A percentile compares a stretch with the other conserved stretches of the same genome.
phyloP scores from a whole-genome alignment of 768 basidiomycete species.

The Serendipita sp. region DNA sequence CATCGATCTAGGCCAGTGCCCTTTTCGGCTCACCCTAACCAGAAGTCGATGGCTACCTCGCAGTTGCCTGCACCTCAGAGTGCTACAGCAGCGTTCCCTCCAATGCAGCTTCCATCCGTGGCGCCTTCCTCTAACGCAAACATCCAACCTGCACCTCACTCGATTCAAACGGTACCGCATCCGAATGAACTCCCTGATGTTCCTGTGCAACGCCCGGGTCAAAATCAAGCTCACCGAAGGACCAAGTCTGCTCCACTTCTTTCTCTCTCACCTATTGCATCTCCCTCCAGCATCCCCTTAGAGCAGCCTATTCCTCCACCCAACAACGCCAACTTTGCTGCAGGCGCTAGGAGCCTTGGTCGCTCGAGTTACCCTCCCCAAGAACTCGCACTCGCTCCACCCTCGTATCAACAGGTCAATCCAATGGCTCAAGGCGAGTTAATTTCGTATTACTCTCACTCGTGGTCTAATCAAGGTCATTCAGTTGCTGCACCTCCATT shows the following conservation, averaged over 20 bases:
- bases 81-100: conserved; percentile 4
- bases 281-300: neutral
- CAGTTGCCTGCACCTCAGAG: neutral
- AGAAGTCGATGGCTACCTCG: neutral
- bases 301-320: neutral
- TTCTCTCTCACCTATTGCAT: neutral
- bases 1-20: neutral
- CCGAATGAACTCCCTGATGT: neutral
- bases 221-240: conserved; percentile 1
- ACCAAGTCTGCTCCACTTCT: neutral
- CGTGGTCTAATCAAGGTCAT: neutral
- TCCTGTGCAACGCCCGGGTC: neutral
- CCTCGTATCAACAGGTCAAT: neutral
- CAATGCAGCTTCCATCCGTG: conserved; percentile 2
- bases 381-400: neutral
- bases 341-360: neutral
- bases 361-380: neutral
- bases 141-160: neutral
- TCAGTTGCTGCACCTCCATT: neutral
- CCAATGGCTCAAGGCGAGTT: neutral
- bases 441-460: neutral
- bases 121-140: neutral
- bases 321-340: neutral
- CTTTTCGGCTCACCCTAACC: neutral
- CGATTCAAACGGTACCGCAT: neutral